Conservation (phyloP, 208 protist genomes). For the Leishmania lainsoni region DNA sequence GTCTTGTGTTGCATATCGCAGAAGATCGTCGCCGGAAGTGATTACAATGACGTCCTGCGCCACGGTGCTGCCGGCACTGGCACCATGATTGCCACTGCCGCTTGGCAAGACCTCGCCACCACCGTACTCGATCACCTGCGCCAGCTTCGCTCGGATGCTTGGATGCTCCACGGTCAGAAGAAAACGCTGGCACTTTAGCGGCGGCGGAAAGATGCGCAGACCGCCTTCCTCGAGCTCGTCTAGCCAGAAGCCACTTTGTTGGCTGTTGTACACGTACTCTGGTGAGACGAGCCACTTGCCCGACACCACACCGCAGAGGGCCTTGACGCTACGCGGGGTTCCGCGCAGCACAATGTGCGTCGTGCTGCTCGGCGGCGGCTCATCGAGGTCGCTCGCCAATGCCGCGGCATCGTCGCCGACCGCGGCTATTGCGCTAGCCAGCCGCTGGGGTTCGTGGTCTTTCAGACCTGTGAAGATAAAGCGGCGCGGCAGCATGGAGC, state of each 20-base stretch:
- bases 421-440: constrained; percentile 43
- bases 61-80: constrained; percentile 5
- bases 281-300: constrained; percentile 80
- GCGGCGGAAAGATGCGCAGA: constrained; percentile 70
- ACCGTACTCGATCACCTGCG: constrained; percentile 84
- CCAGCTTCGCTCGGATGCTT: constrained; percentile 57
- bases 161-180: constrained; percentile 61
- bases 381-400: constrained; percentile 57
- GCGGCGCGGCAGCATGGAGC: constrained; percentile 48
- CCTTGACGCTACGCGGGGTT: constrained; percentile 83
- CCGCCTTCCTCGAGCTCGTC: constrained; percentile 78
- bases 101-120: constrained; percentile 67
- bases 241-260: constrained; percentile 75
- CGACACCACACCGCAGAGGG: constrained; percentile 74
- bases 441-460: constrained; percentile 49
- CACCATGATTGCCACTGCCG: neutral
- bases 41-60: constrained; percentile 74
- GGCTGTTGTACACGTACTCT: constrained; percentile 73
- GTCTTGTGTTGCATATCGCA: constrained; percentile 70
- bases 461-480: constrained; percentile 79
- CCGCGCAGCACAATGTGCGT: constrained; percentile 85
- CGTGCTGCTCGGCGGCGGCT: constrained; percentile 52
- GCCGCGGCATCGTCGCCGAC: constrained; percentile 57
- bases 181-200: constrained; percentile 74
- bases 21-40: constrained; percentile 69